phyloP scores from a whole-genome alignment of 306 rosid genomes.

The Acacia acuminata region DNA sequence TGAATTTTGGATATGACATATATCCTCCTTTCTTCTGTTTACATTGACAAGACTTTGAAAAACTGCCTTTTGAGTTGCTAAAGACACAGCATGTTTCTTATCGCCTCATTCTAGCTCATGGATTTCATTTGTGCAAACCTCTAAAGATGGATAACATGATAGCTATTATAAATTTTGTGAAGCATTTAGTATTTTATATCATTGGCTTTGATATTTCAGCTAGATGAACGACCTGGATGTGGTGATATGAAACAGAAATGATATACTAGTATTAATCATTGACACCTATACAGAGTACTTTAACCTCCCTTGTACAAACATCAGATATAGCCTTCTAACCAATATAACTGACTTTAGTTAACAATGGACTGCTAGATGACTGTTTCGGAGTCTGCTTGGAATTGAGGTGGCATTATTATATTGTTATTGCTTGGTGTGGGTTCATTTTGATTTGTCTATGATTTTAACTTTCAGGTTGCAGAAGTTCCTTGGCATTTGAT shows the following conservation, averaged over 20 bases:
- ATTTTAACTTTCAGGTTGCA: constrained; percentile 66
- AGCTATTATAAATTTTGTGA: not conserved
- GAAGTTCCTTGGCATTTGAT: constrained; percentile 96
- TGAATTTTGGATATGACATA: not conserved
- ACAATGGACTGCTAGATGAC: constrained; percentile 5
- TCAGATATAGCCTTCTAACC: not conserved
- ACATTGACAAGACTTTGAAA: not conserved
- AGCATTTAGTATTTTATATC: not conserved
- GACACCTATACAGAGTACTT: not conserved
- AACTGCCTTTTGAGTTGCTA: constrained; percentile 15
- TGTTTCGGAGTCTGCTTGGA: constrained; percentile 2
- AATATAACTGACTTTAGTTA: not conserved
- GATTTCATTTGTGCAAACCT: not conserved
- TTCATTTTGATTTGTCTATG: constrained; percentile 20
- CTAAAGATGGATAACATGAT: not conserved
- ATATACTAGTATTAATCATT: not conserved
- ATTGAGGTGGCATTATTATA: not conserved
- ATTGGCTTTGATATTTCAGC: not conserved
- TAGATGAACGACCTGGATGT: not conserved
- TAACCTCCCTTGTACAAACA: not conserved
- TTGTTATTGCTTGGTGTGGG: not conserved
- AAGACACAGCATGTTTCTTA: not conserved
- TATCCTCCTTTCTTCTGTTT: not conserved
- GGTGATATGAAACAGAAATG: not conserved
- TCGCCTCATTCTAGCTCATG: constrained; percentile 17